phyloP scores from a whole-genome alignment of 2,329 filamentous ascomycete species.

The Xylaria hypoxylon region DNA sequence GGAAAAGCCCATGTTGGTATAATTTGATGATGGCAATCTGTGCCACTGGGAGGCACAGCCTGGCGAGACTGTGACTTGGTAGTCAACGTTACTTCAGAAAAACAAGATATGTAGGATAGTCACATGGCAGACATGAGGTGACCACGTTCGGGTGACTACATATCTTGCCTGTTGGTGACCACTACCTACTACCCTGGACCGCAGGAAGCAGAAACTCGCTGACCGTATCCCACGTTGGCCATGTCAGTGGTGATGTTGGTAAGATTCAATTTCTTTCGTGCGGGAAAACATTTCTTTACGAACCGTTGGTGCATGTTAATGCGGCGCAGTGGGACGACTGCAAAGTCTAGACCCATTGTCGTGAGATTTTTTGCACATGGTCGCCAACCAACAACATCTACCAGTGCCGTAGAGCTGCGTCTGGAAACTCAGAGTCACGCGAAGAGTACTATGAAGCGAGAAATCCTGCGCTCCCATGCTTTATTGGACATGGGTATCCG shows the following conservation, averaged over 20 bases:
- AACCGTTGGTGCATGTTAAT: constrained; percentile 4
- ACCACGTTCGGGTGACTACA: too few species aligned
- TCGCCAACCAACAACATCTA: not conserved
- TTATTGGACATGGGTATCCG: constrained; percentile 12
- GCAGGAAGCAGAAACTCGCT: too few species aligned
- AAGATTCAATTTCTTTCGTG: constrained; percentile 10
- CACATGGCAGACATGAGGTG: too few species aligned
- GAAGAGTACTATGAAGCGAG: too few species aligned
- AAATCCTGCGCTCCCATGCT: not conserved
- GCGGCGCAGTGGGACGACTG: not conserved
- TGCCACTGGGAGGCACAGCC: not conserved
- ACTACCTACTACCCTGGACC: not conserved
- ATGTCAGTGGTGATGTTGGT: not conserved
- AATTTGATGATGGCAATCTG: not conserved
- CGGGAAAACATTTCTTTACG: constrained; percentile 1
- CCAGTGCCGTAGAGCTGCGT: constrained; percentile 2
- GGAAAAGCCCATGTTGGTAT: constrained; percentile 3
- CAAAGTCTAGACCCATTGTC: constrained; percentile 10
- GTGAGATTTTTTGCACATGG: not conserved
- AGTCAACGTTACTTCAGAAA: not conserved
- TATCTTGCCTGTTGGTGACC: constrained; percentile 2
- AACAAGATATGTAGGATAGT: too few species aligned
- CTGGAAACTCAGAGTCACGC: constrained; percentile 1
- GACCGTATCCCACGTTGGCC: not conserved
- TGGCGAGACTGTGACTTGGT: not conserved